phyloP scores from a whole-genome alignment of 805 yeast genomes.

The Saturnispora besseyi region DNA sequence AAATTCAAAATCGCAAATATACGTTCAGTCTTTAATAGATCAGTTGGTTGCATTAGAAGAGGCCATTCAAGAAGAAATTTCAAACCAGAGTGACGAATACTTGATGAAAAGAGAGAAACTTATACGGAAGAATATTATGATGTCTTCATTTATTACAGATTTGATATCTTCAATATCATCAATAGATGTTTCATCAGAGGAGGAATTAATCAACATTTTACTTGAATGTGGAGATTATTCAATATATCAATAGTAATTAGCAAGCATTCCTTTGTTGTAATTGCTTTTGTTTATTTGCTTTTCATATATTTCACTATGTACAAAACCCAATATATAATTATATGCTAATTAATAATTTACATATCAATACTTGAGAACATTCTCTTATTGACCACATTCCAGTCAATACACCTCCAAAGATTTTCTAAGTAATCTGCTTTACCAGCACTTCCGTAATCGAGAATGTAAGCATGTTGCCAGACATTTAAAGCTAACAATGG shows the following conservation, averaged over 20 bases:
- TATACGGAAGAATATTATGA: neutral
- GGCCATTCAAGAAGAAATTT: neutral
- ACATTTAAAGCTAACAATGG: conserved; percentile 72
- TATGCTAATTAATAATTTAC: neutral
- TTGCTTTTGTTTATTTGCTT: neutral
- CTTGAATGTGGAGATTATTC: conserved; percentile 25
- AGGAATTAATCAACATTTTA: conserved; percentile 22
- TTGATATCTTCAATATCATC: conserved; percentile 28
- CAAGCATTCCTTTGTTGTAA: conserved; percentile 9
- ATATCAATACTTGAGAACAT: conserved; percentile 19
- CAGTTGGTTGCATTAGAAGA: neutral
- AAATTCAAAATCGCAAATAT: neutral
- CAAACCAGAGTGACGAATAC: neutral
- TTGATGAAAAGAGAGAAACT: neutral
- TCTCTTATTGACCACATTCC: conserved; percentile 61
- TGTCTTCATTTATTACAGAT: conserved; percentile 22
- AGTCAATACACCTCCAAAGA: conserved; percentile 72
- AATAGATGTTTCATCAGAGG: conserved; percentile 27
- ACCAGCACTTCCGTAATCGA: conserved; percentile 77
- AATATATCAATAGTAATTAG: conserved; percentile 16
- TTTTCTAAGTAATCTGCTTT: conserved; percentile 65
- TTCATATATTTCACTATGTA: neutral
- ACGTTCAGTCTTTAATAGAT: neutral
- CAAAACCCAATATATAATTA: neutral
- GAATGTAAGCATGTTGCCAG: conserved; percentile 85